These are phyloP conservation scores for Pleurotus djamor DNA, from an alignment of 768 basidiomycete genomes.

Conservation along the genomic window DNA sequence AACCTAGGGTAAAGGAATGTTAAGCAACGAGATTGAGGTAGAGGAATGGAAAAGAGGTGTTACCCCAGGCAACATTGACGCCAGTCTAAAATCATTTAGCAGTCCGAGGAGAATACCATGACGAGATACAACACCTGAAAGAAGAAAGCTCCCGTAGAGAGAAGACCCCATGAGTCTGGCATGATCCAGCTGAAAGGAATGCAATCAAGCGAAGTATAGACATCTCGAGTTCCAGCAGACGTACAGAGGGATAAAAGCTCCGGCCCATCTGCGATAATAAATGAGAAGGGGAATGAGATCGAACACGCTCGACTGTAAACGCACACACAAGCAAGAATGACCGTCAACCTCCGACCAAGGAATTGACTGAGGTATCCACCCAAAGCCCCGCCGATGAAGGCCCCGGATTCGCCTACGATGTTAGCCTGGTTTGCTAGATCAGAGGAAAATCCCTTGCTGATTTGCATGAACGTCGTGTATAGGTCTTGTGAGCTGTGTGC, in stretches of 20 bases:
- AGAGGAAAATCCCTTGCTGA: slow-evolving; percentile 44
- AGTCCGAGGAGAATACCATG: not conserved
- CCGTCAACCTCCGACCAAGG: slow-evolving; percentile 62
- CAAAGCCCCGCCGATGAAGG: slow-evolving; percentile 40
- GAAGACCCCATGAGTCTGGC: slow-evolving; percentile 47
- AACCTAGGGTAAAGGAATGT: not conserved
- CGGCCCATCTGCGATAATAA: slow-evolving; percentile 7
- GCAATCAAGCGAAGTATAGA: not conserved
- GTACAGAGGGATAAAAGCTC: slow-evolving; percentile 13
- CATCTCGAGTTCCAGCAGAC: not conserved
- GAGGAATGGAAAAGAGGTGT: not conserved
- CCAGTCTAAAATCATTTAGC: slow-evolving; percentile 39
- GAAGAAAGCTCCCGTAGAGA: slow-evolving; percentile 66
- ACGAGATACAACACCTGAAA: slow-evolving; percentile 19
- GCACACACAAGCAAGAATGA: slow-evolving; percentile 18
- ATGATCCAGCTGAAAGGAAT: slow-evolving; percentile 51
- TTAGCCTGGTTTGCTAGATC: slow-evolving; percentile 54
- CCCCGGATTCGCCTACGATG: slow-evolving; percentile 43
- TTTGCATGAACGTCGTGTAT: slow-evolving; percentile 57
- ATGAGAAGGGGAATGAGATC: not conserved
- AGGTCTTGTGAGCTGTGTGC: slow-evolving; percentile 32
- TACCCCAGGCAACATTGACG: slow-evolving; percentile 69
- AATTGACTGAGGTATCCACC: slow-evolving; percentile 58
- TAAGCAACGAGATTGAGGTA: not conserved
- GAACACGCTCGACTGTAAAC: not conserved